Conservation (phyloP, 805 yeast genomes). For the Sungouiella thailandica region DNA sequence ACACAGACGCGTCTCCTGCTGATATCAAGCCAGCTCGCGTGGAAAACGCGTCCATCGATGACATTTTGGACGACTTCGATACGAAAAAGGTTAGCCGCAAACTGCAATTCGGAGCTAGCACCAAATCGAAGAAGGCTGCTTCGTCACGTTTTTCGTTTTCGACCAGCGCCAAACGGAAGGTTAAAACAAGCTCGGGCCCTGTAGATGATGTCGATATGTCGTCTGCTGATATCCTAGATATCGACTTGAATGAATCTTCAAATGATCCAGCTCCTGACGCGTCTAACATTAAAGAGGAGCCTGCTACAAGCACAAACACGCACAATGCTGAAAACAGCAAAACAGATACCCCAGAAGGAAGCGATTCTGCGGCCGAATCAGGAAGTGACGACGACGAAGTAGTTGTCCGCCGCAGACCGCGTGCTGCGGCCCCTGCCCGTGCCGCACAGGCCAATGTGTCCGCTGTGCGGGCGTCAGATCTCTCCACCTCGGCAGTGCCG, state of each 20-base stretch:
- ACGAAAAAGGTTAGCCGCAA: slow-evolving; percentile 10
- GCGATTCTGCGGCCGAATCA: slow-evolving; percentile 14
- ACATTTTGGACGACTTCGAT: slow-evolving; percentile 16
- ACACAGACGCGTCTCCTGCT: slow-evolving; percentile 4
- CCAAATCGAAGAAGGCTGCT: slow-evolving; percentile 38
- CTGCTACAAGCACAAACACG: slow-evolving; percentile 1
- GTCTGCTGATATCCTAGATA: background rate
- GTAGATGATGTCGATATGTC: slow-evolving; percentile 25
- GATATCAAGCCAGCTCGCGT: slow-evolving; percentile 20
- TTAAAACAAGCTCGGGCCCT: slow-evolving; percentile 17
- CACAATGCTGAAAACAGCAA: slow-evolving; percentile 22
- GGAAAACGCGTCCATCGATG: slow-evolving; percentile 16
- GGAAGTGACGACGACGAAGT: slow-evolving; percentile 56
- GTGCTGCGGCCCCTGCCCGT: slow-evolving; percentile 39
- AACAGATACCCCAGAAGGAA: background rate
- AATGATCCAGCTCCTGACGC: background rate
- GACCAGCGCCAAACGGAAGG: slow-evolving; percentile 19
- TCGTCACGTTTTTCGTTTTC: slow-evolving; percentile 24
- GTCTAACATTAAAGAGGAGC: slow-evolving; percentile 7
- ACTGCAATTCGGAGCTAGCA: slow-evolving; percentile 9
- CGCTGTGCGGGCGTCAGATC: slow-evolving; percentile 26
- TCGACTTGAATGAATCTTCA: background rate
- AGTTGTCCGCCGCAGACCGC: slow-evolving; percentile 49
- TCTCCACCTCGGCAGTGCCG: slow-evolving; percentile 21
- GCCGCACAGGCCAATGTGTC: slow-evolving; percentile 39